A percentile compares a stretch with the other conserved stretches of the same genome.
These are phyloP conservation scores for Metschnikowia reukaufii DNA, from an alignment of 805 yeast genomes.

Conservation along the genomic window DNA sequence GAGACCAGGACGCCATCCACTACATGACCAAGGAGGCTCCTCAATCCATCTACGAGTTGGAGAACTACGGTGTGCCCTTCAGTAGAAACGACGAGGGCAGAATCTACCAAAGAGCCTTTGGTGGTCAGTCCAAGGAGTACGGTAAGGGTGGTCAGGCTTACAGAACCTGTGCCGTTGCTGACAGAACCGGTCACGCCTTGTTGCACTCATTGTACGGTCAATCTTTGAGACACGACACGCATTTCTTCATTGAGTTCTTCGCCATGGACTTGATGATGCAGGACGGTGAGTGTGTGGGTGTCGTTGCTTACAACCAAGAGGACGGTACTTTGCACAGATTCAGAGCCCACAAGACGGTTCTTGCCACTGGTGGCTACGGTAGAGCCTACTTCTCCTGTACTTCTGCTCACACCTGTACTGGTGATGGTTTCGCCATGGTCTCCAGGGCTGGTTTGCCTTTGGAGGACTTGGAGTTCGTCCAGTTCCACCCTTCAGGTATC, in stretches of 20 bases:
- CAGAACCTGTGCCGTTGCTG: constrained; percentile 99
- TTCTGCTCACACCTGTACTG: constrained; percentile 99
- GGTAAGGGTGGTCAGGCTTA: constrained; percentile 99
- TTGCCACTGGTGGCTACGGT: constrained; percentile 99
- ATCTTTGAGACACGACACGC: constrained; percentile 94
- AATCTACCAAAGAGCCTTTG: constrained; percentile 98
- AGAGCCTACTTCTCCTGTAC: constrained; percentile 98
- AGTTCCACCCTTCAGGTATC: constrained; percentile 99
- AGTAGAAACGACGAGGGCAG: constrained; percentile 96
- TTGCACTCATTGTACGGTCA: constrained; percentile 96
- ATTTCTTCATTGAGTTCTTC: constrained; percentile 95
- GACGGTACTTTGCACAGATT: constrained; percentile 98
- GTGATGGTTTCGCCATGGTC: constrained; percentile 99
- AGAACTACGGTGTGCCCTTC: constrained; percentile 98
- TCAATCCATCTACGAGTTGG: constrained; percentile 89
- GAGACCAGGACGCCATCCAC: constrained; percentile 98
- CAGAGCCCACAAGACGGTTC: constrained; percentile 92
- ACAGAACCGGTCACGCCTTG: constrained; percentile 97
- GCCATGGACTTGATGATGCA: constrained; percentile 94
- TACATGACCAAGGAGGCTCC: constrained; percentile 99
- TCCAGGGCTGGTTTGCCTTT: constrained; percentile 97
- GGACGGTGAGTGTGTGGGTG: constrained; percentile 95
- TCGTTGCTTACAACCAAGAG: constrained; percentile 96
- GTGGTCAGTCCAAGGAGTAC: constrained; percentile 93
- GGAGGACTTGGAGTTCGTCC: constrained; percentile 96